phyloP scores from a whole-genome alignment of 2,329 filamentous ascomycete species.

The Dothistroma pini region DNA sequence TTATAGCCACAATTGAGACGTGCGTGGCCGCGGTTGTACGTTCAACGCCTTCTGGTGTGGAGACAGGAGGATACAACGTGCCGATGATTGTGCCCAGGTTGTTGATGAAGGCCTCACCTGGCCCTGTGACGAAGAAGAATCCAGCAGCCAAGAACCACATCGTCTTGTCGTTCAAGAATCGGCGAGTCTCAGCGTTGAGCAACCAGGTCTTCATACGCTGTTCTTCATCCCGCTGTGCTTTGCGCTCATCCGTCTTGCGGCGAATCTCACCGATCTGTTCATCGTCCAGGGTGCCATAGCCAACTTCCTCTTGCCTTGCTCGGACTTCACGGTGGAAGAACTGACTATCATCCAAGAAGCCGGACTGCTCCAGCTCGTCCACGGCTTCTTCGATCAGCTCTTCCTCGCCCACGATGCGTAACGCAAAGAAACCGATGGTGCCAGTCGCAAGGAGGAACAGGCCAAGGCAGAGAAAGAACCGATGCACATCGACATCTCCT shows the following conservation, averaged over 20 bases:
- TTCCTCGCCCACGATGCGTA: slow-evolving; percentile 78
- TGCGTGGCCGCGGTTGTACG: slow-evolving; percentile 73
- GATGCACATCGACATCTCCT: slow-evolving; percentile 68
- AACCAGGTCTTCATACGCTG: slow-evolving; percentile 81
- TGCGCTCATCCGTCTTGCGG: slow-evolving; percentile 45
- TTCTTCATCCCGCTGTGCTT: slow-evolving; percentile 50
- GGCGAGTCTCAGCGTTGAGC: slow-evolving; percentile 82
- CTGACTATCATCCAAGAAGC: slow-evolving; percentile 70
- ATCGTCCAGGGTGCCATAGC: slow-evolving; percentile 61
- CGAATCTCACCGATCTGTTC: slow-evolving; percentile 45
- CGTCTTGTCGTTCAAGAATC: slow-evolving; percentile 80
- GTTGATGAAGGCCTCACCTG: slow-evolving; percentile 97
- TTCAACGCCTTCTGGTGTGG: slow-evolving; percentile 53
- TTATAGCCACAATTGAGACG: slow-evolving; percentile 86
- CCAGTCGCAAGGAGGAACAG: slow-evolving; percentile 68
- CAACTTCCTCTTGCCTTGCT: slow-evolving; percentile 38
- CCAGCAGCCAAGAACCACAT: slow-evolving; percentile 94
- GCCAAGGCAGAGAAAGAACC: slow-evolving; percentile 83
- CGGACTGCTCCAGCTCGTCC: slow-evolving; percentile 86
- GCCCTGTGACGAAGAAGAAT: slow-evolving; percentile 90
- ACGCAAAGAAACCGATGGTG: slow-evolving; percentile 65
- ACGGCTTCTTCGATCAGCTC: slow-evolving; percentile 86
- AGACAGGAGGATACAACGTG: slow-evolving; percentile 65
- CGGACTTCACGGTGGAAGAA: slow-evolving; percentile 58
- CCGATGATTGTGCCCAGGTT: slow-evolving; percentile 92